phyloP scores from a whole-genome alignment of 1,284 basidiomycete species.

The Rhodotorula sp. region DNA sequence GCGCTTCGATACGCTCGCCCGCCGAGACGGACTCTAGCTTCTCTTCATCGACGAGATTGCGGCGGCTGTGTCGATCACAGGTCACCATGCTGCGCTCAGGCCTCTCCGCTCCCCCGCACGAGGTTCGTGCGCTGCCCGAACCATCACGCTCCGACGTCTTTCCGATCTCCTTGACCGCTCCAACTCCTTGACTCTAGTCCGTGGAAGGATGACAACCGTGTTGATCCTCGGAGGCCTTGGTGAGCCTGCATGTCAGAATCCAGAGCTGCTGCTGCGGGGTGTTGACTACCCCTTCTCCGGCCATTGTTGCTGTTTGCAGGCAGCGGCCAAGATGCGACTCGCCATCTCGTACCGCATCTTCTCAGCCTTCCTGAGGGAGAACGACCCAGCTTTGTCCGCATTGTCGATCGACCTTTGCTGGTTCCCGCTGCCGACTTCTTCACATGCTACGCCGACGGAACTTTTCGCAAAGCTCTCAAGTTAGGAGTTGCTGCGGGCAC shows the following conservation, averaged over 20 bases:
- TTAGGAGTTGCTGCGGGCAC: neutral
- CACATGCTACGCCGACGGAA: constrained; percentile 26
- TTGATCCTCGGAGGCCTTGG: constrained; percentile 34
- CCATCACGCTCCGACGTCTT: neutral
- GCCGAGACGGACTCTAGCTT: too few species aligned
- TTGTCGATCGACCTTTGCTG: constrained; percentile 33
- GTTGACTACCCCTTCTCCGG: neutral
- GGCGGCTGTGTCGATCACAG: neutral
- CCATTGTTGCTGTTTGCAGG: neutral
- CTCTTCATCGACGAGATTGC: too few species aligned
- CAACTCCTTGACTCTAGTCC: too few species aligned
- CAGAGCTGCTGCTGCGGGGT: neutral
- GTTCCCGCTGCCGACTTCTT: constrained; percentile 24
- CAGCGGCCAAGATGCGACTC: constrained; percentile 23
- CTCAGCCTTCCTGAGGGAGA: neutral
- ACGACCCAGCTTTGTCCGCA: constrained; percentile 20
- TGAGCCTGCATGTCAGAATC: neutral
- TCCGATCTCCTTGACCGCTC: neutral
- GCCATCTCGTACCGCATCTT: constrained; percentile 32
- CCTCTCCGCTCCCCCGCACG: neutral
- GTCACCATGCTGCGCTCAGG: neutral
- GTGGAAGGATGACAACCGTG: constrained; percentile 2
- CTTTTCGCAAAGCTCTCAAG: constrained; percentile 6
- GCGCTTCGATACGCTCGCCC: too few species aligned
- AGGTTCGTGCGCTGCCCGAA: neutral